These are phyloP conservation scores for Calonectria naviculata DNA, from an alignment of 2,329 filamentous ascomycete genomes.

Conservation along the genomic window DNA sequence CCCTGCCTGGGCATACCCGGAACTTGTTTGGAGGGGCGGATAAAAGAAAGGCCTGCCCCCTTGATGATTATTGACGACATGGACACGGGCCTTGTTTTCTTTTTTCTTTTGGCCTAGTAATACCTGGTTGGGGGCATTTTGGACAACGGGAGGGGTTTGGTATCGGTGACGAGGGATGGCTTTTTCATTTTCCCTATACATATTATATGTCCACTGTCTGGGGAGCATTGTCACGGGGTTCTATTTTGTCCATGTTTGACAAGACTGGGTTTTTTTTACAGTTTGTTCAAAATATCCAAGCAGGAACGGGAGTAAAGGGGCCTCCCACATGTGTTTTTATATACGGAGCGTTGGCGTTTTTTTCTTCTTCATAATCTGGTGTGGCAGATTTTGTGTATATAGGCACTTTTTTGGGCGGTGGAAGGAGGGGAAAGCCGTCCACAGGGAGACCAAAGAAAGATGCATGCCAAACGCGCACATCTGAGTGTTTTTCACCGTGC, in stretches of 20 bases:
- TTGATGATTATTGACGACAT: slow-evolving; percentile 20
- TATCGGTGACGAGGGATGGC: neutral
- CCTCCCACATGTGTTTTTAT: neutral
- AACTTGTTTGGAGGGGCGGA: neutral
- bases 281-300: slow-evolving; percentile 8
- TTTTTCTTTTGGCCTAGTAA: neutral
- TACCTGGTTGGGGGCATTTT: slow-evolving; percentile 10
- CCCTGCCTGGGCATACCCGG: neutral
- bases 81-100: neutral
- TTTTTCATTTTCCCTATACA: neutral
- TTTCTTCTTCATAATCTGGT: no score
- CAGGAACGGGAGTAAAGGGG: neutral
- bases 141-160: slow-evolving; percentile 2
- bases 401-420: neutral
- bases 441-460: neutral
- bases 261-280: neutral
- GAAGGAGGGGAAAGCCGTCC: neutral
- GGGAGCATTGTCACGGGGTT: slow-evolving; percentile 13
- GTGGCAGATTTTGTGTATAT: slow-evolving; percentile 11
- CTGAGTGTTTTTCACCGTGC: neutral
- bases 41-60: neutral
- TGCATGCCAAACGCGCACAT: neutral
- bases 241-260: slow-evolving; percentile 8
- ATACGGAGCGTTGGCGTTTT: slow-evolving; percentile 8
- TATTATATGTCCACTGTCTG: slow-evolving; percentile 4